phyloP scores from a whole-genome alignment of 352 stramenopile genomes.

The Saprolegnia diclina region DNA sequence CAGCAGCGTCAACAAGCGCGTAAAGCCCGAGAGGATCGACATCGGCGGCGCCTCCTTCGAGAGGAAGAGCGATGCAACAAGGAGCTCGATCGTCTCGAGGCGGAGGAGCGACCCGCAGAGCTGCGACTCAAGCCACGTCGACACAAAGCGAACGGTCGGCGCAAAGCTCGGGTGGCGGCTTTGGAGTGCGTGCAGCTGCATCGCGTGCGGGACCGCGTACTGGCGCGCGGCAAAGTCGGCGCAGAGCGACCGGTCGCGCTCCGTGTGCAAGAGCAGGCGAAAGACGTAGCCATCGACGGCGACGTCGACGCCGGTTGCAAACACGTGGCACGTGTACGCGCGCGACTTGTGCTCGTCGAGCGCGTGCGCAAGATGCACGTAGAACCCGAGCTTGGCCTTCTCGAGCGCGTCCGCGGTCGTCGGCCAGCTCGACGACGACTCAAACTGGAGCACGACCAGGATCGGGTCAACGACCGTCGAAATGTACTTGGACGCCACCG shows the following conservation, averaged over 20 bases:
- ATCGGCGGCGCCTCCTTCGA: constrained; percentile 41
- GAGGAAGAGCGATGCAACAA: constrained; percentile 74
- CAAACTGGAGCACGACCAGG: constrained; percentile 69
- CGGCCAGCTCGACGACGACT: constrained; percentile 81
- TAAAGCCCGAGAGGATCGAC: constrained; percentile 73
- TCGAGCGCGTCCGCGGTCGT: constrained; percentile 69
- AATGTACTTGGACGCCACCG: constrained; percentile 36
- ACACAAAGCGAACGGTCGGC: constrained; percentile 70
- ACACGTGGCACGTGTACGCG: constrained; percentile 48
- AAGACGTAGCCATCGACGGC: constrained; percentile 81
- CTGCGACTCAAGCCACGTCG: constrained; percentile 78
- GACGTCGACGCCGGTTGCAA: constrained; percentile 71
- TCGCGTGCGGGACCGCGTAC: constrained; percentile 64
- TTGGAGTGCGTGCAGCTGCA: constrained; percentile 66
- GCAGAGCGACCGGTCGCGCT: constrained; percentile 58
- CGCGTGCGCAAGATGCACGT: constrained; percentile 81
- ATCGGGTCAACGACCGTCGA: constrained; percentile 73
- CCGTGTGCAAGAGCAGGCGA: constrained; percentile 62
- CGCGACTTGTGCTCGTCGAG: constrained; percentile 48
- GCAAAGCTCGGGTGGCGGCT: constrained; percentile 72
- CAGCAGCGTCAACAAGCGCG: constrained; percentile 71
- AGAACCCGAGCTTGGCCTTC: constrained; percentile 85
- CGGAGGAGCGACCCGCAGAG: constrained; percentile 60
- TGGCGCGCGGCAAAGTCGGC: constrained; percentile 53
- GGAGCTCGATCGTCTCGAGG: constrained; percentile 68